Percentiles rank a stretch among this genome's conserved stretches.
Evolutionary conservation across 805 yeast genomes (phyloP).

Genomic region (Millerozyma miso): DNA sequence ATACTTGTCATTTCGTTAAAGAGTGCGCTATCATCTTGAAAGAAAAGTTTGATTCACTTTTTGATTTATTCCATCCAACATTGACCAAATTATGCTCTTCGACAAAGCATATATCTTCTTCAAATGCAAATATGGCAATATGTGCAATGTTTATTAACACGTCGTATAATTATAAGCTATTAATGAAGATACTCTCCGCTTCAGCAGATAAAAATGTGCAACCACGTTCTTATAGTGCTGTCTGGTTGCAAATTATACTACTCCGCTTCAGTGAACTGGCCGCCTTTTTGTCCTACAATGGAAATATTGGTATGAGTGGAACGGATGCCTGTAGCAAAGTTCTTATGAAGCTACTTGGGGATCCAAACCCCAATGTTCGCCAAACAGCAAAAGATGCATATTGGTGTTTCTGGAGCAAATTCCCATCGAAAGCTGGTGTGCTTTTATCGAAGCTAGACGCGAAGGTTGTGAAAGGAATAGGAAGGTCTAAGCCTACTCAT

Average conservation of each 20-base stretch:
- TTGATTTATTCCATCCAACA: slow-evolving; percentile 47
- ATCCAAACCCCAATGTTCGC: slow-evolving; percentile 78
- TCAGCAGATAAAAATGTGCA: slow-evolving; percentile 66
- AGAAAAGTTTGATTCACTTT: slow-evolving; percentile 39
- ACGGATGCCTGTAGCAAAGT: slow-evolving; percentile 47
- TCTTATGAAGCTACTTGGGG: slow-evolving; percentile 60
- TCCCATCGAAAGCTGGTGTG: slow-evolving; percentile 48
- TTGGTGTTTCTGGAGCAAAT: slow-evolving; percentile 61
- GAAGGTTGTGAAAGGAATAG: slow-evolving; percentile 55
- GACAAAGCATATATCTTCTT: slow-evolving; percentile 61
- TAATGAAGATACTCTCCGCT: slow-evolving; percentile 47
- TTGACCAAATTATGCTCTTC: slow-evolving; percentile 53
- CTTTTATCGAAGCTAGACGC: slow-evolving; percentile 39
- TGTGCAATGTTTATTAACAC: slow-evolving; percentile 53
- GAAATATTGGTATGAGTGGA: slow-evolving; percentile 12
- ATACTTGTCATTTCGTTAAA: slow-evolving; percentile 73
- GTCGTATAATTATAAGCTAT: slow-evolving; percentile 48
- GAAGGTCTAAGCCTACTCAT: slow-evolving; percentile 48
- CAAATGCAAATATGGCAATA: slow-evolving; percentile 51
- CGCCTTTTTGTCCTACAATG: slow-evolving; percentile 24
- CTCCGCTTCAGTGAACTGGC: slow-evolving; percentile 44
- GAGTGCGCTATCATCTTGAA: slow-evolving; percentile 52
- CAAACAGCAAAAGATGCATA: slow-evolving; percentile 68
- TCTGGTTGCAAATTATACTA: slow-evolving; percentile 64
- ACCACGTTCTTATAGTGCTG: slow-evolving; percentile 65